These are phyloP conservation scores for Adansonia grandidieri DNA, from an alignment of 441 rosid species.

Conservation along the genomic window DNA sequence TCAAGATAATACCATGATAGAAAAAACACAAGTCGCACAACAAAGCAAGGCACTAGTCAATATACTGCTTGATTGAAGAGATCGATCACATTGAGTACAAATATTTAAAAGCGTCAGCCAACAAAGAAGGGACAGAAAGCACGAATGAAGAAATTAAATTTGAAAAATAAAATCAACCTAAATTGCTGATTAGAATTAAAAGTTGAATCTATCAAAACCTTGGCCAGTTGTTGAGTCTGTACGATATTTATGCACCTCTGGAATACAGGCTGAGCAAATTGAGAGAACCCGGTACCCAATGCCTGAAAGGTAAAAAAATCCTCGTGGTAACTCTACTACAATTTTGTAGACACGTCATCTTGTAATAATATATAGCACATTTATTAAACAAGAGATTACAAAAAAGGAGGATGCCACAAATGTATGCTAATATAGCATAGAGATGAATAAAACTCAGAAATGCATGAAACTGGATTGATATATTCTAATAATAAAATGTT, in stretches of 20 bases:
- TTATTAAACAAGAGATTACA: background rate
- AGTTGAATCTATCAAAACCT: conserved; percentile 51
- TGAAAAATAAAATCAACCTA: conserved; percentile 2
- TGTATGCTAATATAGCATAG: background rate
- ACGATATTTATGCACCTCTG: conserved; percentile 89
- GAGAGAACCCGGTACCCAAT: conserved; percentile 80
- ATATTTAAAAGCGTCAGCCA: conserved; percentile 12
- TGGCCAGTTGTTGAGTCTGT: conserved; percentile 76
- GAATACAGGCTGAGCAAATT: conserved; percentile 93
- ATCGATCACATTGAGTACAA: background rate
- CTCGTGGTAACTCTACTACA: conserved; percentile 20
- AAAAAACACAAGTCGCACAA: background rate
- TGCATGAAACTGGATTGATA: background rate
- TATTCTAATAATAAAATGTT: background rate
- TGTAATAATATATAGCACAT: background rate
- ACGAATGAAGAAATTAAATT: conserved; percentile 4
- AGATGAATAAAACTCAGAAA: background rate
- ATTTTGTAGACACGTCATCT: background rate
- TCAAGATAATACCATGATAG: background rate
- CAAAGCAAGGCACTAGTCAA: conserved; percentile 14
- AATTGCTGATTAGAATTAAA: background rate
- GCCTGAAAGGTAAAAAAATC: conserved; percentile 67
- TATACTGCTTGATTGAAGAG: conserved; percentile 5
- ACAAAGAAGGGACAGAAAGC: background rate
- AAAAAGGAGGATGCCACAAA: background rate